Percentiles rank a stretch among this genome's conserved stretches.
Evolutionary conservation across 768 basidiomycete species (phyloP).

Genomic region (Lentinula guzmanii): DNA sequence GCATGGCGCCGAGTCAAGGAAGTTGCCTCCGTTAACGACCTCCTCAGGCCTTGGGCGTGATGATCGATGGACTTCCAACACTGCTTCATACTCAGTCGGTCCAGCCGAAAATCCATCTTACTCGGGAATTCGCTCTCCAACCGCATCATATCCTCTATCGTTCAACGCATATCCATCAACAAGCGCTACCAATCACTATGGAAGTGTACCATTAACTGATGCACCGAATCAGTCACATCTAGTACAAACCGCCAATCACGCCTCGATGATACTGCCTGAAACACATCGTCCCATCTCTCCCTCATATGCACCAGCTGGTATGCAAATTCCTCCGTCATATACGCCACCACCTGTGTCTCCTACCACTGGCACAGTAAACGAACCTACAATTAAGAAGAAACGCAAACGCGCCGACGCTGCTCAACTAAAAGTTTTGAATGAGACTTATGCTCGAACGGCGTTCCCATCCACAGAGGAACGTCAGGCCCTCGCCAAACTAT

Average conservation of each 20-base stretch:
- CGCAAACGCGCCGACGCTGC: slow-evolving; percentile 78
- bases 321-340: slow-evolving; percentile 40
- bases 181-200: slow-evolving; percentile 13
- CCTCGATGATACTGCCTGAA: slow-evolving; percentile 17
- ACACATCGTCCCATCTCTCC: slow-evolving; percentile 31
- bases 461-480: slow-evolving; percentile 88
- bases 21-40: slow-evolving; percentile 32
- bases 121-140: slow-evolving; percentile 53
- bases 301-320: slow-evolving; percentile 33
- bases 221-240: not conserved
- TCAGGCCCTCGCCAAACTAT: slow-evolving; percentile 62
- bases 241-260: not conserved
- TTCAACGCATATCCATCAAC: slow-evolving; percentile 43
- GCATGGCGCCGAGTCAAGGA: slow-evolving; percentile 31
- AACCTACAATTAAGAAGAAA: slow-evolving; percentile 81
- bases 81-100: slow-evolving; percentile 23
- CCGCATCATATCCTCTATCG: slow-evolving; percentile 52
- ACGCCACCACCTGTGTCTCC: slow-evolving; percentile 47
- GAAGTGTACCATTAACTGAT: slow-evolving; percentile 8
- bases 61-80: slow-evolving; percentile 26
- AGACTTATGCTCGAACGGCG: slow-evolving; percentile 73
- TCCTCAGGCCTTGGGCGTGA: slow-evolving; percentile 17
- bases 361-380: slow-evolving; percentile 35
- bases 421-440: slow-evolving; percentile 77
- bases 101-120: slow-evolving; percentile 29